Percentiles rank a stretch among this genome's conserved stretches.
These are phyloP conservation scores for Salix caprea DNA, from an alignment of 345 rosid genomes.

Conservation along the genomic window DNA sequence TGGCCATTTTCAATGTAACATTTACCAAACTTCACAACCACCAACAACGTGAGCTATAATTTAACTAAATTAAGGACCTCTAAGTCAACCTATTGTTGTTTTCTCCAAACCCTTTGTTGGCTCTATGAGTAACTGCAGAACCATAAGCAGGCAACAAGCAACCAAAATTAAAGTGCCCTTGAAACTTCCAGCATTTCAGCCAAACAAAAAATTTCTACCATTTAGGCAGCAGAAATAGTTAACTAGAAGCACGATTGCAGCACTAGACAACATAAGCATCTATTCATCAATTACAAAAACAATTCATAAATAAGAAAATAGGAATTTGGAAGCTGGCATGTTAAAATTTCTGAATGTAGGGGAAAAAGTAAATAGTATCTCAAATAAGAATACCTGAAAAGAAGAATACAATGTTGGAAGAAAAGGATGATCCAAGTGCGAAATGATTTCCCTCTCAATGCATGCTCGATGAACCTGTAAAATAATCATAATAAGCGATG, in stretches of 20 bases:
- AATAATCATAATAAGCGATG: neutral
- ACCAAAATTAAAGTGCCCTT: neutral
- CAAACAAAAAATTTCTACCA: neutral
- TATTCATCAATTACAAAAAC: neutral
- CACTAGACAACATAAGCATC: neutral
- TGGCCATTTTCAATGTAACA: too few species aligned
- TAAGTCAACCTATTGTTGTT: too few species aligned
- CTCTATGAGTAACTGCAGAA: too few species aligned
- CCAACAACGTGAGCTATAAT: too few species aligned
- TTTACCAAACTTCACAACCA: too few species aligned
- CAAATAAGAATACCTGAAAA: conserved; percentile 61
- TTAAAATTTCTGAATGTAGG: neutral
- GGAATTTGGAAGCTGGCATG: neutral
- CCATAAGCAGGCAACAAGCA: too few species aligned
- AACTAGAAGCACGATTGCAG: neutral
- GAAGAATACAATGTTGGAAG: conserved; percentile 87
- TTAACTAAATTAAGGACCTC: too few species aligned
- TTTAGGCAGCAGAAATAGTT: neutral
- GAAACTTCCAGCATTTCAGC: neutral
- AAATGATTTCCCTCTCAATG: conserved; percentile 86
- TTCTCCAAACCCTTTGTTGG: too few species aligned
- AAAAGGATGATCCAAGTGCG: conserved; percentile 90
- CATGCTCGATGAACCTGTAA: conserved; percentile 90
- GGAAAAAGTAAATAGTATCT: neutral
- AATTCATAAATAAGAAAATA: too few species aligned